phyloP scores from a whole-genome alignment of 306 rosid genomes.

The Coriaria nepalensis region DNA sequence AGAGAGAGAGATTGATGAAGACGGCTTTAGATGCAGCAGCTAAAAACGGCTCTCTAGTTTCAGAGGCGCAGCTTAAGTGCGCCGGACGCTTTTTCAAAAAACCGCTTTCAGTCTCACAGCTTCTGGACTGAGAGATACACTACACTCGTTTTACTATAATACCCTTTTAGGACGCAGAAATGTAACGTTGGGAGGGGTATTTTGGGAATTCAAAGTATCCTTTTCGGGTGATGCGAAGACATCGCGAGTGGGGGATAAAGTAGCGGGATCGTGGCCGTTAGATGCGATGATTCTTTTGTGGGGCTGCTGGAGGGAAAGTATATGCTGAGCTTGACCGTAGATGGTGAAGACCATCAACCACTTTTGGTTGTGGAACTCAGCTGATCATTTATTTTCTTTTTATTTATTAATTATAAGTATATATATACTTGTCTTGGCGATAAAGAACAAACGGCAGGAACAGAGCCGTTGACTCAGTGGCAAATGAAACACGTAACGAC shows the following conservation, averaged over 20 bases:
- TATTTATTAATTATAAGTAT: too few relatives aligned
- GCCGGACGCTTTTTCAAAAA: constrained; percentile 12
- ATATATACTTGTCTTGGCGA: constrained; percentile 3
- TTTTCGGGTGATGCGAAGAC: not conserved
- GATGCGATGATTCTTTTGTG: constrained; percentile 16
- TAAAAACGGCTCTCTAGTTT: constrained; percentile 1
- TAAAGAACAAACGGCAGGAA: not conserved
- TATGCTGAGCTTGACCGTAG: constrained; percentile 32
- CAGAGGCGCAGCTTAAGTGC: constrained; percentile 16
- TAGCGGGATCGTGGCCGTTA: constrained; percentile 9
- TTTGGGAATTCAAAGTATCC: constrained; percentile 11
- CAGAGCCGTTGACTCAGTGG: constrained; percentile 12
- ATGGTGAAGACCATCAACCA: constrained; percentile 1
- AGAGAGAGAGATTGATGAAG: constrained; percentile 20
- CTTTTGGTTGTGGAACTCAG: not conserved
- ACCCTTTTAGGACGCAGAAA: constrained; percentile 12
- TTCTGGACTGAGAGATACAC: constrained; percentile 6
- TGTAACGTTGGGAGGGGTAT: constrained; percentile 30
- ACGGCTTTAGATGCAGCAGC: not conserved
- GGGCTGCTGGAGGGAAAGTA: not conserved
- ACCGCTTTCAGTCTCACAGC: not conserved
- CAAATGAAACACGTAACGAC: constrained; percentile 19
- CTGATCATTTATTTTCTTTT: too few relatives aligned
- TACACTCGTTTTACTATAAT: constrained; percentile 22
- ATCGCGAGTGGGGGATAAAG: not conserved